These are phyloP conservation scores for Colletotrichum karsti DNA, from an alignment of 2,329 filamentous ascomycete species.

Conservation along the genomic window DNA sequence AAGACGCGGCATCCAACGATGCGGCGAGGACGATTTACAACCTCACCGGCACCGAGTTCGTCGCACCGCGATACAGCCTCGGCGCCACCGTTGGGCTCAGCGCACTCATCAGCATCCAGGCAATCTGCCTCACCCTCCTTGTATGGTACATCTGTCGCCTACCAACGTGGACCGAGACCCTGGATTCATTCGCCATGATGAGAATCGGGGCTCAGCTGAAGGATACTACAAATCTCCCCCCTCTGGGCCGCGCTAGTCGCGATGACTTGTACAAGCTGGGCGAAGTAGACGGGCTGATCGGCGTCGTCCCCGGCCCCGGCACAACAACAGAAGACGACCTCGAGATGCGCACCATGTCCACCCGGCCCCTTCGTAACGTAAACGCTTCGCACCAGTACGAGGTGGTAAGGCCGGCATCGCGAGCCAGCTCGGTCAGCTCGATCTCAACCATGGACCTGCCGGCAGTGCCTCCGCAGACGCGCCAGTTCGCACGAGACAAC, in stretches of 20 bases:
- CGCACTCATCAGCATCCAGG: slow-evolving; percentile 19
- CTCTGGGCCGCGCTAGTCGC: background rate
- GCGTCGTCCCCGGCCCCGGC: background rate
- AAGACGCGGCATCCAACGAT: slow-evolving; percentile 19
- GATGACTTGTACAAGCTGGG: slow-evolving; percentile 2
- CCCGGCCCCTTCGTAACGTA: background rate
- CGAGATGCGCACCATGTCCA: slow-evolving; percentile 7
- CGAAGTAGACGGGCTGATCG: slow-evolving; percentile 15
- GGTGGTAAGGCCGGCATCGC: slow-evolving; percentile 11
- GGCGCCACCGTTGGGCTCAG: slow-evolving; percentile 13
- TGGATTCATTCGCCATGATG: slow-evolving; percentile 26
- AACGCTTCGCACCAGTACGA: slow-evolving; percentile 15
- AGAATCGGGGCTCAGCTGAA: slow-evolving; percentile 14
- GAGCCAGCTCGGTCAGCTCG: slow-evolving; percentile 4
- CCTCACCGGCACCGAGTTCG: slow-evolving; percentile 9
- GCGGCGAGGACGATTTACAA: slow-evolving; percentile 27
- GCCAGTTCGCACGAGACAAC: background rate
- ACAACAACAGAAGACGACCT: slow-evolving; percentile 1
- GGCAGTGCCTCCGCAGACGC: background rate
- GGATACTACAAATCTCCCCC: background rate
- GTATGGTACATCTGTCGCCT: slow-evolving; percentile 25
- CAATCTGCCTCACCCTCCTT: slow-evolving; percentile 10
- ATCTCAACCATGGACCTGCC: background rate
- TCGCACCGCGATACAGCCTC: background rate
- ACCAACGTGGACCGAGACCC: slow-evolving; percentile 26